Evolutionary conservation across 2,329 filamentous ascomycete species (phyloP).

Genomic region (Epichloe sylvatica): DNA sequence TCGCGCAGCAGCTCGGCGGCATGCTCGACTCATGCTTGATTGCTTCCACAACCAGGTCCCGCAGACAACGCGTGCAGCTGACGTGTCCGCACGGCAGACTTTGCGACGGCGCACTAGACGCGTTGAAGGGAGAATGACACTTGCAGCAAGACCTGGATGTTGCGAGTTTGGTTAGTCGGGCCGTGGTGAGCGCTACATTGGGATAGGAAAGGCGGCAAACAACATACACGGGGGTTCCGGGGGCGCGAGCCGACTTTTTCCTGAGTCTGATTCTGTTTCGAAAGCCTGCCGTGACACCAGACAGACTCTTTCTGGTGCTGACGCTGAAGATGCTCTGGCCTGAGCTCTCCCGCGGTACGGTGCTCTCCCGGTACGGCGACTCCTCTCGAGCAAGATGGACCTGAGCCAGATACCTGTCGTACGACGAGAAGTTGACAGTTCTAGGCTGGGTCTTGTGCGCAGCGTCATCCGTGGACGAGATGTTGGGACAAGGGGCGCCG

Average conservation of each 20-base stretch:
- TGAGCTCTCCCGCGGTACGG: conserved; percentile 17
- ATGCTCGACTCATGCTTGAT: conserved; percentile 43
- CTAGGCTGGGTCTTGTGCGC: conserved; percentile 18
- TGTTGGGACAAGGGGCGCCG: conserved; percentile 11
- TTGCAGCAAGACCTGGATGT: conserved; percentile 38
- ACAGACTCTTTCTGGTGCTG: conserved; percentile 30
- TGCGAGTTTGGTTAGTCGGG: not conserved
- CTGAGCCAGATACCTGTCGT: conserved; percentile 36
- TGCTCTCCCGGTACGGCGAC: conserved; percentile 23
- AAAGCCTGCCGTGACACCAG: conserved; percentile 31
- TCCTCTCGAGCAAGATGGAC: conserved; percentile 29
- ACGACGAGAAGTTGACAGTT: conserved; percentile 33
- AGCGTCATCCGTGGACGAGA: conserved; percentile 5
- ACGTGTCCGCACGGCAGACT: conserved; percentile 43
- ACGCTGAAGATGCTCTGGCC: conserved; percentile 30
- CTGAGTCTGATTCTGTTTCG: conserved; percentile 28
- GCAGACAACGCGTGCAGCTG: conserved; percentile 42
- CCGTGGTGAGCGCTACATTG: not conserved
- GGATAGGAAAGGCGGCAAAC: conserved; percentile 2
- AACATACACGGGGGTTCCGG: conserved; percentile 22
- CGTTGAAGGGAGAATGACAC: conserved; percentile 40
- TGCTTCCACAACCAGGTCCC: conserved; percentile 39
- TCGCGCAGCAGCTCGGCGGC: conserved; percentile 47
- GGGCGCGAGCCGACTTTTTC: conserved; percentile 21
- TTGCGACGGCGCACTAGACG: conserved; percentile 29